Evolutionary conservation across 202 grass and related monocot species (phyloP).

Genomic region (Panicum hallii): DNA sequence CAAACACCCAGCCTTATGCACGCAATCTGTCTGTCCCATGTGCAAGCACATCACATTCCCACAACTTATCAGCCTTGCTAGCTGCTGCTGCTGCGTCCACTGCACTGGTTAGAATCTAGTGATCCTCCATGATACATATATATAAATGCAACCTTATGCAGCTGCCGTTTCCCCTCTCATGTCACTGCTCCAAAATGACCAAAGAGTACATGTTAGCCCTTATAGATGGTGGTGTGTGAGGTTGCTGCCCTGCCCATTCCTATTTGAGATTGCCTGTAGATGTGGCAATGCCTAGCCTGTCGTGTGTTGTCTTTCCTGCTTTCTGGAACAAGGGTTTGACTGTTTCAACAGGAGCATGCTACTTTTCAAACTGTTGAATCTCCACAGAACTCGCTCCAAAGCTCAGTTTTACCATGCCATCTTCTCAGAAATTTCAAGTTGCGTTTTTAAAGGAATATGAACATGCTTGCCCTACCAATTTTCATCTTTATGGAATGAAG

Average conservation of each 20-base stretch:
- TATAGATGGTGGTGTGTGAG: slow-evolving; percentile 14
- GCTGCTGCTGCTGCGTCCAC: neutral
- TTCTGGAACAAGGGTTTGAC: slow-evolving; percentile 23
- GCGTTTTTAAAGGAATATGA: slow-evolving; percentile 13
- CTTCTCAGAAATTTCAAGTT: neutral
- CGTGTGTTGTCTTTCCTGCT: slow-evolving; percentile 6
- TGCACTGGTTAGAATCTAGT: slow-evolving; percentile 21
- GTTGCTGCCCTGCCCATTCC: slow-evolving; percentile 41
- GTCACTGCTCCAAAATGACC: slow-evolving; percentile 35
- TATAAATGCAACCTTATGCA: slow-evolving; percentile 14
- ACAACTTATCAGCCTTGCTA: neutral
- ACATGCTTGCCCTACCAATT: slow-evolving; percentile 9
- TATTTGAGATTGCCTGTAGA: slow-evolving; percentile 50
- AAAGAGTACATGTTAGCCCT: slow-evolving; percentile 19
- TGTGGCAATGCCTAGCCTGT: slow-evolving; percentile 21
- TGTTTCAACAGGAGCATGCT: slow-evolving; percentile 24
- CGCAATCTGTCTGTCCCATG: slow-evolving; percentile 39
- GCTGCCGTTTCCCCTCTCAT: slow-evolving; percentile 29
- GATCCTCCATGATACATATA: slow-evolving; percentile 18
- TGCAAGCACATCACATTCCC: slow-evolving; percentile 41
- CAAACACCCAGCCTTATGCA: neutral
- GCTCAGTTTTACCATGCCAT: neutral
- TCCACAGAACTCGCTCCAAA: slow-evolving; percentile 3
- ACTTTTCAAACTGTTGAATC: neutral
- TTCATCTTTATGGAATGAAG: slow-evolving; percentile 24